Conservation (phyloP, 306 rosid species). For the Castanospermum australe region DNA sequence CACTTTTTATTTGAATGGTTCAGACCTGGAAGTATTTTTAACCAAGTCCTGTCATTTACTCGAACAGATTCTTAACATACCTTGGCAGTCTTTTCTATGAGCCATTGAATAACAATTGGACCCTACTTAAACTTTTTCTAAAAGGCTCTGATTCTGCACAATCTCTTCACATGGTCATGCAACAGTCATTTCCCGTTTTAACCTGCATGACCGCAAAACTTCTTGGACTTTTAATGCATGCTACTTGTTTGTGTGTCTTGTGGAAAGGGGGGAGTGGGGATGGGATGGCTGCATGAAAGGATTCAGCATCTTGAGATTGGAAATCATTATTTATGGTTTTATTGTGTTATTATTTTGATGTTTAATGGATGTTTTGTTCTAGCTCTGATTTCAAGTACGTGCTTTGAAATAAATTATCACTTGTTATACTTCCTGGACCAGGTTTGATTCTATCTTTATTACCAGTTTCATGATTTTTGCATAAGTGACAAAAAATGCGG, state of each 20-base stretch:
- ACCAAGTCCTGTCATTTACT: neutral
- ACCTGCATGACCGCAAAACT: neutral
- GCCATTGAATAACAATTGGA: neutral
- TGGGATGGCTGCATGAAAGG: neutral
- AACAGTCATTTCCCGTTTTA: neutral
- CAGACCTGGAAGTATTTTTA: neutral
- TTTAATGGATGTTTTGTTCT: conserved; percentile 5
- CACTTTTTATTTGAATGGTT: neutral
- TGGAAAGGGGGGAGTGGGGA: neutral
- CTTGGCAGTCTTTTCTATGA: neutral
- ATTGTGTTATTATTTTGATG: neutral
- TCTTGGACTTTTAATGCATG: neutral
- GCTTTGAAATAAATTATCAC: neutral
- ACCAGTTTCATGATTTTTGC: conserved; percentile 15
- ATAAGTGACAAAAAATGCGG: neutral
- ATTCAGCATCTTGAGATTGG: neutral
- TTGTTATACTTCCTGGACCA: conserved; percentile 28
- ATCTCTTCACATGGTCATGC: neutral
- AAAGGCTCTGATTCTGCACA: neutral
- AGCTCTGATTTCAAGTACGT: neutral
- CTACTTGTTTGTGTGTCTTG: neutral
- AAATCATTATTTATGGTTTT: neutral
- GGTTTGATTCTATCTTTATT: conserved; percentile 20
- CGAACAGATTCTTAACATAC: neutral
- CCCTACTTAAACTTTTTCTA: neutral